A percentile compares a stretch with the other conserved stretches of the same genome.
Evolutionary conservation across 371 early-diverging fungal genomes (phyloP).

Genomic region (Entomophthora muscae): DNA sequence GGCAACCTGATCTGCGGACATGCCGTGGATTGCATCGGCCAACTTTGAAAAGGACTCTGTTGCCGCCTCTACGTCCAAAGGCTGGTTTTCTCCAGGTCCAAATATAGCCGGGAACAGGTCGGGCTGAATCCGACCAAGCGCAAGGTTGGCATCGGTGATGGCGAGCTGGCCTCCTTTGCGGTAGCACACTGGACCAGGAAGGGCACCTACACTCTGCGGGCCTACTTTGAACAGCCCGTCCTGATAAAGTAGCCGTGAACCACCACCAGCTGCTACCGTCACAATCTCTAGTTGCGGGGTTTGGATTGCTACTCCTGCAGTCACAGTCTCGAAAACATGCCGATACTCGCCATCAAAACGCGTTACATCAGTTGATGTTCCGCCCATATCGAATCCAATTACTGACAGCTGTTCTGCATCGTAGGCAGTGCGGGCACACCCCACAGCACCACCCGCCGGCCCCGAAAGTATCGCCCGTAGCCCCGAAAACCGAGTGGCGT

Average conservation of each 20-base stretch:
- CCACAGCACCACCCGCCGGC: slow-evolving; percentile 91
- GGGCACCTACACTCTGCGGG: slow-evolving; percentile 85
- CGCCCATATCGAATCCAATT: slow-evolving; percentile 95
- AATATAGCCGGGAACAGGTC: slow-evolving; percentile 88
- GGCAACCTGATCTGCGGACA: slow-evolving; percentile 69
- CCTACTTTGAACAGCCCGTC: slow-evolving; percentile 91
- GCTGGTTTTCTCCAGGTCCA: slow-evolving; percentile 70
- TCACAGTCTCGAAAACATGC: slow-evolving; percentile 87
- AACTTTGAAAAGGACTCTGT: slow-evolving; percentile 38
- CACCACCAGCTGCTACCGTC: slow-evolving; percentile 93
- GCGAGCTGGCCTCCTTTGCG: slow-evolving; percentile 86
- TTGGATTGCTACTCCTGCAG: slow-evolving; percentile 85
- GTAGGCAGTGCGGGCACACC: slow-evolving; percentile 73
- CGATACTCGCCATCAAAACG: slow-evolving; percentile 79
- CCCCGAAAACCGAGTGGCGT: slow-evolving; percentile 67
- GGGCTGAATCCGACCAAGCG: slow-evolving; percentile 72
- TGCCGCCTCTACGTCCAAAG: slow-evolving; percentile 54
- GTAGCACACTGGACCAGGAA: slow-evolving; percentile 89
- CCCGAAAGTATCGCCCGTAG: slow-evolving; percentile 83
- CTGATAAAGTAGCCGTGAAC: slow-evolving; percentile 78
- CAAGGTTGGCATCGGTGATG: slow-evolving; percentile 85
- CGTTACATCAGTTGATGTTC: slow-evolving; percentile 89
- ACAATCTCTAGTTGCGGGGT: slow-evolving; percentile 92
- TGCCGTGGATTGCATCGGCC: slow-evolving; percentile 35
- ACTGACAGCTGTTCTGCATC: slow-evolving; percentile 36